phyloP scores from a whole-genome alignment of 2,329 filamentous ascomycete genomes.

The Calycina herbarum region DNA sequence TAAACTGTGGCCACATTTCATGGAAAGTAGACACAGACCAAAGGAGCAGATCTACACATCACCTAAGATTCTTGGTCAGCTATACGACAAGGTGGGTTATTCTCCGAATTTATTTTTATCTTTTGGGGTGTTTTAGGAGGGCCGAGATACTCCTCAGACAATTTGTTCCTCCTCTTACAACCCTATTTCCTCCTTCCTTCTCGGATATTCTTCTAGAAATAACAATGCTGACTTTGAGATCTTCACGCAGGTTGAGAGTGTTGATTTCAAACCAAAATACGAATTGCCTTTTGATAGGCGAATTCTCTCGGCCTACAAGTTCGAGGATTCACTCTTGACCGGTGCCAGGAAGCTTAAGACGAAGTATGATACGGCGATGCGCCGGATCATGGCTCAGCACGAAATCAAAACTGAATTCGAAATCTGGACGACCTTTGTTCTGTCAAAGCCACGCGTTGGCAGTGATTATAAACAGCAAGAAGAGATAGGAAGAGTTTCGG shows the following conservation, averaged over 20 bases:
- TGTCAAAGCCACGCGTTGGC: constrained; percentile 70
- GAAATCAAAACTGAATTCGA: constrained; percentile 88
- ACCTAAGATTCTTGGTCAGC: constrained; percentile 68
- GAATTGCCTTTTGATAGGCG: constrained; percentile 72
- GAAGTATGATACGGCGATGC: constrained; percentile 75
- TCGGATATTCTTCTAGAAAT: too few relatives aligned
- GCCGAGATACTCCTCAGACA: too few relatives aligned
- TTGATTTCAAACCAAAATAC: constrained; percentile 73
- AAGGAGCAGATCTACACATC: constrained; percentile 62
- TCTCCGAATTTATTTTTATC: too few relatives aligned
- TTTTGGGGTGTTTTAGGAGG: too few relatives aligned
- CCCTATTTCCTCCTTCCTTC: too few relatives aligned
- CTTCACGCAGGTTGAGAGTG: constrained; percentile 47
- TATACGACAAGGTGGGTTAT: constrained; percentile 65
- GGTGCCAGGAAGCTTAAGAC: constrained; percentile 67
- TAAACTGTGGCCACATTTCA: constrained; percentile 77
- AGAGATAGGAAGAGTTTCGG: constrained; percentile 69
- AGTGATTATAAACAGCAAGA: constrained; percentile 87
- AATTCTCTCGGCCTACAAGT: constrained; percentile 63
- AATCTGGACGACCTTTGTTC: constrained; percentile 82
- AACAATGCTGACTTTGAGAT: too few relatives aligned
- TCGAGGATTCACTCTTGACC: constrained; percentile 55
- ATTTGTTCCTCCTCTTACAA: too few relatives aligned
- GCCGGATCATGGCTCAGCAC: constrained; percentile 80
- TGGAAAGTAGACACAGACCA: constrained; percentile 63